Conservation (phyloP, 495 filamentous ascomycete species). For the Tuber aestivum region DNA sequence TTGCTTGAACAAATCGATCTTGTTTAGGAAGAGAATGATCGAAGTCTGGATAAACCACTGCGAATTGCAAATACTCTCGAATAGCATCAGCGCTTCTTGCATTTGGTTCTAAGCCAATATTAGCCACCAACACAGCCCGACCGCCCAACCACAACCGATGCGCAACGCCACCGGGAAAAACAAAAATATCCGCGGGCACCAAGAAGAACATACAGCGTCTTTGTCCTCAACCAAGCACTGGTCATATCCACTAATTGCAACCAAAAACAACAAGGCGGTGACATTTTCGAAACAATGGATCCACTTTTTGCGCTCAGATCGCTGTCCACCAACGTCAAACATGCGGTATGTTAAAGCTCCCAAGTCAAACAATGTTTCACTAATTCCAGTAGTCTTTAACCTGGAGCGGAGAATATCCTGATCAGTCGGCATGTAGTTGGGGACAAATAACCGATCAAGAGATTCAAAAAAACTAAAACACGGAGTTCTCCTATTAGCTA, state of each 20-base stretch:
- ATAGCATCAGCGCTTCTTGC: slow-evolving; percentile 97
- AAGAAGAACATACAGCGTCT: slow-evolving; percentile 73
- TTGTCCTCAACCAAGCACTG: slow-evolving; percentile 96
- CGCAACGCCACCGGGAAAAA: slow-evolving; percentile 5
- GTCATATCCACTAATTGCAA: slow-evolving; percentile 94
- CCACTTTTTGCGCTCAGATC: slow-evolving; percentile 99
- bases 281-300: slow-evolving; percentile 99
- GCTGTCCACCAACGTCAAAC: slow-evolving; percentile 97
- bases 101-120: slow-evolving; percentile 77
- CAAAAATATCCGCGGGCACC: slow-evolving; percentile 4
- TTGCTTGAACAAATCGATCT: slow-evolving; percentile 94
- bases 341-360: slow-evolving; percentile 94
- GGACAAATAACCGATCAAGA: slow-evolving; percentile 80
- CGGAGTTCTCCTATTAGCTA: slow-evolving; percentile 30
- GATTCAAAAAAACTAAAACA: slow-evolving; percentile 75
- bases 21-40: slow-evolving; percentile 97
- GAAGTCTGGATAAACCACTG: slow-evolving; percentile 96
- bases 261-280: slow-evolving; percentile 85
- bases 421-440: slow-evolving; percentile 86
- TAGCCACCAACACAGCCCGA: slow-evolving; percentile 10
- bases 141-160: not conserved
- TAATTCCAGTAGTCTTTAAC: slow-evolving; percentile 91
- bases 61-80: slow-evolving; percentile 94
- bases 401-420: slow-evolving; percentile 93
- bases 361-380: slow-evolving; percentile 91